Evolutionary conservation across 257 asterid genomes (phyloP).

Genomic region (Sherardia arvensis): DNA sequence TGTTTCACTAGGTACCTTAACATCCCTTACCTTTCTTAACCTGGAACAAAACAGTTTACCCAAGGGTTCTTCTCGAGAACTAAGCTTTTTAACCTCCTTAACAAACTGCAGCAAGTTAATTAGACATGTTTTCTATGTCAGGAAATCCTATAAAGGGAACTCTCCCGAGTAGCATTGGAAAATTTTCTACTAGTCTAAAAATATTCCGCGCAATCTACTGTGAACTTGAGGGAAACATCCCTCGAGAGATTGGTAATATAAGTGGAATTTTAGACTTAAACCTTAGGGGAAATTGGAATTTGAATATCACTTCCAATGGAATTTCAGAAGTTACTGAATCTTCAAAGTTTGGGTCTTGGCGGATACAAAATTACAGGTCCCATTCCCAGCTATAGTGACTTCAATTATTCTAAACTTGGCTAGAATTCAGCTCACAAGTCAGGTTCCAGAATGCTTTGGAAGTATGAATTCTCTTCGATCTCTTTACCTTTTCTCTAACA

Average conservation of each 20-base stretch:
- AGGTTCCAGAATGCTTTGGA: constrained; percentile 13
- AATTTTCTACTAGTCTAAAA: background rate
- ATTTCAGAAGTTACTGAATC: background rate
- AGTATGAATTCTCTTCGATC: constrained; percentile 6
- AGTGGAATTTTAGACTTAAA: background rate
- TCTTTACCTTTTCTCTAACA: background rate
- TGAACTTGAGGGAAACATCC: constrained; percentile 4
- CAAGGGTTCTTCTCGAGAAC: background rate
- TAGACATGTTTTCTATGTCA: background rate
- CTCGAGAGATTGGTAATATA: constrained; percentile 5
- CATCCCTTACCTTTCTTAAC: background rate
- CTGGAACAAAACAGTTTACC: background rate
- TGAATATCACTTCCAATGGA: background rate
- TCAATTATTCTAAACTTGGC: background rate
- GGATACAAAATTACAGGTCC: background rate
- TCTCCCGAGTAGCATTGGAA: background rate
- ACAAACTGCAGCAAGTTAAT: background rate
- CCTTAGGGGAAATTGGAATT: background rate
- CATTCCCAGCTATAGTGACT: constrained; percentile 3
- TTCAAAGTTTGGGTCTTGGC: constrained; percentile 1
- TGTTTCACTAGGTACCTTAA: background rate
- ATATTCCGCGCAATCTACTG: background rate
- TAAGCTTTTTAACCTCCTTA: background rate
- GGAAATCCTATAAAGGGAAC: background rate
- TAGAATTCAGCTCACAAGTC: background rate